phyloP scores from a whole-genome alignment of 805 yeast genomes.

The Teunomyces kruisii region DNA sequence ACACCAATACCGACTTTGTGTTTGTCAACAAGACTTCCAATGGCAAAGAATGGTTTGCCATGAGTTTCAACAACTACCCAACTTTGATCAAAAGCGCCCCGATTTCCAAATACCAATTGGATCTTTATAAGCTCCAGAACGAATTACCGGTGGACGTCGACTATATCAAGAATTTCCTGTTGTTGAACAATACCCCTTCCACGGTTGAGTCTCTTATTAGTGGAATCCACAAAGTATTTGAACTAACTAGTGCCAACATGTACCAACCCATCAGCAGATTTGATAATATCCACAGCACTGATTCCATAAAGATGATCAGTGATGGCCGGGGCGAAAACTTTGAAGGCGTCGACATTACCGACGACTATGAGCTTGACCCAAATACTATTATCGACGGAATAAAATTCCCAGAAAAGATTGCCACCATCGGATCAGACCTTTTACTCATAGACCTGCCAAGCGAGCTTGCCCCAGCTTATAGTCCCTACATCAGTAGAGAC shows the following conservation, averaged over 20 bases:
- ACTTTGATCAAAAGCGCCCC: constrained; percentile 82
- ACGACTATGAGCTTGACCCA: background rate
- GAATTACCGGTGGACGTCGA: constrained; percentile 15
- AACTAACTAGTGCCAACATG: constrained; percentile 26
- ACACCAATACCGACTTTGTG: constrained; percentile 36
- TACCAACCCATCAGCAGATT: constrained; percentile 40
- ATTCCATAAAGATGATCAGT: constrained; percentile 22
- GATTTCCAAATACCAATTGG: constrained; percentile 56
- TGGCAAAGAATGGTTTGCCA: constrained; percentile 78
- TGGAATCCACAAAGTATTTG: constrained; percentile 37
- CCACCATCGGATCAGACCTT: constrained; percentile 8
- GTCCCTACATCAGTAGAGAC: background rate
- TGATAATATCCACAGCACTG: constrained; percentile 4
- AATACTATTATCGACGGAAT: constrained; percentile 35
- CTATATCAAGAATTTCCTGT: constrained; percentile 18
- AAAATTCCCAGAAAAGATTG: constrained; percentile 22
- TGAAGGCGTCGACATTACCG: background rate
- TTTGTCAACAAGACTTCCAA: constrained; percentile 68
- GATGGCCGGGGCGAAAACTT: constrained; percentile 15
- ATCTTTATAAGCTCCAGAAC: constrained; percentile 25
- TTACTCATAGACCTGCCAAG: constrained; percentile 5
- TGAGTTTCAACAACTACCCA: constrained; percentile 77
- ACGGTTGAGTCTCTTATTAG: constrained; percentile 28
- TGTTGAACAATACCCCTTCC: constrained; percentile 13
- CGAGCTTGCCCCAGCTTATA: constrained; percentile 1